Evolutionary conservation across 345 rosid species (phyloP).

Genomic region (Arabidopsis thaliana): DNA sequence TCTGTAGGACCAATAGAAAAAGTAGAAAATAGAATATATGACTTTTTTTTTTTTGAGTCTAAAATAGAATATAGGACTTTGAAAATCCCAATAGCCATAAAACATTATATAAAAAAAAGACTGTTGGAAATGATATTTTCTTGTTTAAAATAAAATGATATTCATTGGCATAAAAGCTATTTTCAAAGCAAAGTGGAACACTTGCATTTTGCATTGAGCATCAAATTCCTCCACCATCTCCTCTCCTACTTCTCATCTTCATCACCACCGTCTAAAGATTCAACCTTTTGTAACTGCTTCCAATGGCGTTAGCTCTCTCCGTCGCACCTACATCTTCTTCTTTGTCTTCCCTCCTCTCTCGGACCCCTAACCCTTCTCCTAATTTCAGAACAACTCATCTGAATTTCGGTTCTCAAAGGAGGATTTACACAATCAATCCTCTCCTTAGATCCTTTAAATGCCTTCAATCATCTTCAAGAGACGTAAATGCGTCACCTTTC

Average conservation of each 20-base stretch:
- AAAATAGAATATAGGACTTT: background rate
- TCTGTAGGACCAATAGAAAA: slow-evolving; percentile 16
- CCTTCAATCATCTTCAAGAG: slow-evolving; percentile 46
- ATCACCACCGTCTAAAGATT: background rate
- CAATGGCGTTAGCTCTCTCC: slow-evolving; percentile 46
- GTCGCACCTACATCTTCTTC: slow-evolving; percentile 43
- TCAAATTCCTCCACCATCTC: slow-evolving; percentile 20
- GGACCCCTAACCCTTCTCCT: slow-evolving; percentile 35
- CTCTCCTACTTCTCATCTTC: slow-evolving; percentile 34
- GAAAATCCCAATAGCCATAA: slow-evolving; percentile 18
- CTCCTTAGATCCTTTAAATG: slow-evolving; percentile 47
- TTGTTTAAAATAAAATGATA: background rate
- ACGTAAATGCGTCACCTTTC: slow-evolving; percentile 45
- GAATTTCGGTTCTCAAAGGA: slow-evolving; percentile 33
- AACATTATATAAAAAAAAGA: no score
- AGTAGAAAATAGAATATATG: background rate
- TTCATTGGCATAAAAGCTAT: slow-evolving; percentile 12
- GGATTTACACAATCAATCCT: slow-evolving; percentile 15
- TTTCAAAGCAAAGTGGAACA: slow-evolving; percentile 33
- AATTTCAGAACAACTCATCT: slow-evolving; percentile 43
- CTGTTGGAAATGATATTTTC: no score
- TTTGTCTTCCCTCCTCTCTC: slow-evolving; percentile 33
- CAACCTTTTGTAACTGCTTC: background rate
- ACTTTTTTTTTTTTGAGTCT: background rate
- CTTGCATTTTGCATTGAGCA: slow-evolving; percentile 26